Base-by-base conservation (phyloP, 148 eudicot genomes). In the Limonium bicolor region DNA sequence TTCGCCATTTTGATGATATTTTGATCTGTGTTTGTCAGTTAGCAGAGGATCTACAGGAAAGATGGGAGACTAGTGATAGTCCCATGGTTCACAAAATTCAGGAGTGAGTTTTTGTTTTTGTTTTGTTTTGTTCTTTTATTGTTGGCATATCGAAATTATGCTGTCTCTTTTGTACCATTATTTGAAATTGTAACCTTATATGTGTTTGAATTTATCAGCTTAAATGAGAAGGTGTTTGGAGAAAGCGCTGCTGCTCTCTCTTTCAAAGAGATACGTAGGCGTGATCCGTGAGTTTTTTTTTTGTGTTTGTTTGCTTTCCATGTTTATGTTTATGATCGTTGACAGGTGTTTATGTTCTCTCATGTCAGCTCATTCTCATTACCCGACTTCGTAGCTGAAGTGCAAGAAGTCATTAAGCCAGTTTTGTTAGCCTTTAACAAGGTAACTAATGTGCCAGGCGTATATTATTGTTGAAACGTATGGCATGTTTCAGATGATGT, bases 41-140 rank as follows among this genome's bases (percentile, higher is more conserved):
- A 42, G 82, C 77, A 27, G 99, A 90, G 50, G 93, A 85, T 55
- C 48, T 90, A 29, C 73, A 80, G 43, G 99, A 90, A 58, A 75
- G 77, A 60, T 85, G 82, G 93, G 99, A 90, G 64, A 85, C 95
- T 39, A 68, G 83, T 59, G 99, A 90, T 64, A 71, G 74, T 73
- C 95, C 93, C 6, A 80, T 85, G 42, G 88, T 90, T 46, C 77
- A 80, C 61, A 90, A 84, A 63, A 75, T 90, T 61, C 95, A 74
- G 45, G 95, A 75, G 97, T 90, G 73, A 64, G 87, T 25, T 40
- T 22, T 57, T 50, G 36, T 8, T 24, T 18, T 42, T 24, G n/a
- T n/a, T 2, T 21, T 41, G 11, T 10, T 20, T 20, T 16, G 24
- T 39, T 20, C 6, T 8, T 20, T 14, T 18, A 39, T 8, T 7